Percentiles rank a stretch among this genome's conserved stretches.
Evolutionary conservation across 371 early-diverging fungal species (phyloP).

Genomic region (Mortierella sp.): DNA sequence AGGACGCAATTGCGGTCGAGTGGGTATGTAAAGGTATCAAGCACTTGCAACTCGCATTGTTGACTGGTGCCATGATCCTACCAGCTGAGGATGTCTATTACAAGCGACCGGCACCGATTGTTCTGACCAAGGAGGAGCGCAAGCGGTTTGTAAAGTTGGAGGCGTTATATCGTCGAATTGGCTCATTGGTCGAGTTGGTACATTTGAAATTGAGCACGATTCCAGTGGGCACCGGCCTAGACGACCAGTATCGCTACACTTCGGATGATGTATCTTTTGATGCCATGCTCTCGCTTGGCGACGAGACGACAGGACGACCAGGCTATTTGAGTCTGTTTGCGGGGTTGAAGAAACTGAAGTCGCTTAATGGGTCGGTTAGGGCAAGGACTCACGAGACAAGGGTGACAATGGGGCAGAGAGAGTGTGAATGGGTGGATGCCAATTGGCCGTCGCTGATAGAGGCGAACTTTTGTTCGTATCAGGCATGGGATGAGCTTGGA

Average conservation of each 20-base stretch:
- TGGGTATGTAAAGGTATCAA: not conserved
- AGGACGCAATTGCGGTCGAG: not conserved
- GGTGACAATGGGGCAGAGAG: not conserved
- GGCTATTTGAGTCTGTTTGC: not conserved
- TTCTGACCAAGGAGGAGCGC: not conserved
- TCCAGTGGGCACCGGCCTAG: not conserved
- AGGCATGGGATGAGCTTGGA: not conserved
- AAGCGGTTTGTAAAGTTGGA: not conserved
- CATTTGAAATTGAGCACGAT: not conserved
- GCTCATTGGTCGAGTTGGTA: not conserved
- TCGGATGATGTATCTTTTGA: not conserved
- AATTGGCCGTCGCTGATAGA: not conserved
- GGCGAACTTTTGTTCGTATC: not conserved
- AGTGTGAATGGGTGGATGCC: not conserved
- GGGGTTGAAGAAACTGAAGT: not conserved
- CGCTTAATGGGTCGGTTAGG: not conserved
- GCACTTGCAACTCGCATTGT: not conserved
- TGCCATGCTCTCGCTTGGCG: not conserved
- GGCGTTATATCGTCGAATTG: not conserved
- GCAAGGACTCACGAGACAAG: conserved; percentile 2
- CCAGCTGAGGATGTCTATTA: not conserved
- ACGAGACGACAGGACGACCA: not conserved
- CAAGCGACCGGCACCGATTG: not conserved
- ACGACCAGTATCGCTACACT: not conserved
- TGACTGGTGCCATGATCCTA: not conserved